These are phyloP conservation scores for Aspergillus homomorphus DNA, from an alignment of 495 filamentous ascomycete genomes.

Conservation along the genomic window DNA sequence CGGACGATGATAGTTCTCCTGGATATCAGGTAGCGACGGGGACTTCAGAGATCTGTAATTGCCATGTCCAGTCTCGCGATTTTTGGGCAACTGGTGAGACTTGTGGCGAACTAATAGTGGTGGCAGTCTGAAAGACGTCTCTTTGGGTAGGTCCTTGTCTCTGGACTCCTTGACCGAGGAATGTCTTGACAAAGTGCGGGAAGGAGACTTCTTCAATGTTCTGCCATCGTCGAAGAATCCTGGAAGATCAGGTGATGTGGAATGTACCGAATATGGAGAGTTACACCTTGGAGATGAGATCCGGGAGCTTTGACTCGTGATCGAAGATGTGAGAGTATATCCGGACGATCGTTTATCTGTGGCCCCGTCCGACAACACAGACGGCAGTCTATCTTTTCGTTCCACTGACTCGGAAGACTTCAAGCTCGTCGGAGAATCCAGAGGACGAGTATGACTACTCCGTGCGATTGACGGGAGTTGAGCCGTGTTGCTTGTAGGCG, in stretches of 20 bases:
- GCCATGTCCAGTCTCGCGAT: background rate
- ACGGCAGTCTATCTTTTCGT: slow-evolving; percentile 15
- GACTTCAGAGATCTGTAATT: background rate
- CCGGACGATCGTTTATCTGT: slow-evolving; percentile 34
- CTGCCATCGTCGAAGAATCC: slow-evolving; percentile 43
- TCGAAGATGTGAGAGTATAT: slow-evolving; percentile 35
- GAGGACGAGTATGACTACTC: background rate
- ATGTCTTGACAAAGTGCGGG: slow-evolving; percentile 17
- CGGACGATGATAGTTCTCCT: slow-evolving; percentile 19
- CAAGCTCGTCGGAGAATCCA: background rate
- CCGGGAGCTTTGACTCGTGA: slow-evolving; percentile 28
- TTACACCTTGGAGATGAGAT: slow-evolving; percentile 11
- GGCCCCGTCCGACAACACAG: slow-evolving; percentile 24
- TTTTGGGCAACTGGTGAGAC: slow-evolving; percentile 1
- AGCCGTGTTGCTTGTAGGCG: slow-evolving; percentile 14
- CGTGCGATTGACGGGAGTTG: background rate
- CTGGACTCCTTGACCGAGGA: slow-evolving; percentile 27
- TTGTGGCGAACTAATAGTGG: slow-evolving; percentile 29
- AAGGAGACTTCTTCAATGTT: slow-evolving; percentile 3
- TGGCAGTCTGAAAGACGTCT: slow-evolving; percentile 33
- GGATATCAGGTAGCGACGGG: slow-evolving; percentile 3
- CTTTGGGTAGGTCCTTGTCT: slow-evolving; percentile 50
- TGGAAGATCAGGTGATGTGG: slow-evolving; percentile 35
- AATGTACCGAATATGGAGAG: slow-evolving; percentile 32
- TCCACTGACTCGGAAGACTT: slow-evolving; percentile 5